Conservation (phyloP, 2,329 filamentous ascomycete species). For the Didymella sp. region DNA sequence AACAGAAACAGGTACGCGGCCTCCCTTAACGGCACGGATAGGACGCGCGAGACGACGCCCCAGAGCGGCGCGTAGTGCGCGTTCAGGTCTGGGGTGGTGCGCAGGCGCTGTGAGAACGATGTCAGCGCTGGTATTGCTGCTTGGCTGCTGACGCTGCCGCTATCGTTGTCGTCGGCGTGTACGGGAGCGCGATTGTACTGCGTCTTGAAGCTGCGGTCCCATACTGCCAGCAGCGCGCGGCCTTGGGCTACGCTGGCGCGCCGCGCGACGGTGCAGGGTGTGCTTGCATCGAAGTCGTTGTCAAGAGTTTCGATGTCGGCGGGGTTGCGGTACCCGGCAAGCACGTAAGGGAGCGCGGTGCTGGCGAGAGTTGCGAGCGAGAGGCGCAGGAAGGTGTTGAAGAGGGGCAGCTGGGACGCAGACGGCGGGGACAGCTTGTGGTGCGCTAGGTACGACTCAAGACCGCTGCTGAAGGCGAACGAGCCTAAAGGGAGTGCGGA, state of each 20-base stretch:
- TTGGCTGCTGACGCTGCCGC: not conserved
- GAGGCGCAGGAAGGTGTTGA: conserved; percentile 71
- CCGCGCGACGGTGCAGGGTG: conserved; percentile 79
- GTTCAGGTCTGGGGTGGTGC: conserved; percentile 37
- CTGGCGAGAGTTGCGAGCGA: conserved; percentile 75
- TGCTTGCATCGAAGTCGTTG: conserved; percentile 77
- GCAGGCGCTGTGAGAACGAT: conserved; percentile 41
- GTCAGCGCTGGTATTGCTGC: conserved; percentile 35
- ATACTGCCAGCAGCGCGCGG: conserved; percentile 74
- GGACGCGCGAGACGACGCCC: conserved; percentile 69
- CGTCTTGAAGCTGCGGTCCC: conserved; percentile 71
- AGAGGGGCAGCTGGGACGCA: conserved; percentile 53
- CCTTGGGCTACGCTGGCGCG: conserved; percentile 79
- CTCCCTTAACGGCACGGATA: conserved; percentile 67
- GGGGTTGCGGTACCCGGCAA: conserved; percentile 69
- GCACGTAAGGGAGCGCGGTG: conserved; percentile 76
- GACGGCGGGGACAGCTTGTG: conserved; percentile 49
- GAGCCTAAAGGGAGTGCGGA: conserved; percentile 82
- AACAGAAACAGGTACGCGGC: conserved; percentile 78
- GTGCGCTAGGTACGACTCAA: conserved; percentile 84
- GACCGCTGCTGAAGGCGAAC: conserved; percentile 84
- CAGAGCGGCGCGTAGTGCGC: conserved; percentile 75
- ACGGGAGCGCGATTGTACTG: conserved; percentile 20
- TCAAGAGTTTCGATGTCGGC: conserved; percentile 64
- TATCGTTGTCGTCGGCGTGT: not conserved